These are phyloP conservation scores for Xanthoparmelia taractica DNA, from an alignment of 495 filamentous ascomycete genomes.

Conservation along the genomic window DNA sequence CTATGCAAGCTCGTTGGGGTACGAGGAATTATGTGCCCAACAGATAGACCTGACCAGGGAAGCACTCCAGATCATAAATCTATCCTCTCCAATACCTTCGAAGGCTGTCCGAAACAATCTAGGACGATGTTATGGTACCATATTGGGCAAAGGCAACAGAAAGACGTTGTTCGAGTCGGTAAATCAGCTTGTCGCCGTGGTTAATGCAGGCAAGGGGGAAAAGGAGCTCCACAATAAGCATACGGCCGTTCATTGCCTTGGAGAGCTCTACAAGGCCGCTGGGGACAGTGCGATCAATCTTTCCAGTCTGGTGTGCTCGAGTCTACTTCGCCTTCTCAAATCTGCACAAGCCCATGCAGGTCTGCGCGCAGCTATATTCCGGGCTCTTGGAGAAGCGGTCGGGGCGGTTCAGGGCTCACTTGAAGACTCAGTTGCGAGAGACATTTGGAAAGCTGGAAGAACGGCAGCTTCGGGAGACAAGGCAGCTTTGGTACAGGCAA, in stretches of 20 bases:
- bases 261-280: slow-evolving; percentile 78
- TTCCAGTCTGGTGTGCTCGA: slow-evolving; percentile 62
- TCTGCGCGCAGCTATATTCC: slow-evolving; percentile 73
- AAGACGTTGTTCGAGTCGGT: slow-evolving; percentile 90
- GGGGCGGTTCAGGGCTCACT: slow-evolving; percentile 63
- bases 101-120: slow-evolving; percentile 83
- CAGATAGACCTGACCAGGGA: slow-evolving; percentile 86
- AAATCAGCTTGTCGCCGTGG: slow-evolving; percentile 71
- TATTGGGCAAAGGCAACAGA: slow-evolving; percentile 81
- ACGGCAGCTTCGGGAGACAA: slow-evolving; percentile 72
- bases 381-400: slow-evolving; percentile 66
- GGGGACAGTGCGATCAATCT: slow-evolving; percentile 89
- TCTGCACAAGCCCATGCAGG: slow-evolving; percentile 71
- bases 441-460: slow-evolving; percentile 88
- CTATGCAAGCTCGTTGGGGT: slow-evolving; percentile 64
- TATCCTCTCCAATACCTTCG: slow-evolving; percentile 78
- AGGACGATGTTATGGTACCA: slow-evolving; percentile 71
- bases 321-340: slow-evolving; percentile 73
- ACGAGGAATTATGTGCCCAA: slow-evolving; percentile 73
- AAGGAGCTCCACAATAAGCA: slow-evolving; percentile 69
- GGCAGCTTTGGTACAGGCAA: slow-evolving; percentile 68
- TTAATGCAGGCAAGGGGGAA: slow-evolving; percentile 72
- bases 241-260: slow-evolving; percentile 82
- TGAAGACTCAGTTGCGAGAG: slow-evolving; percentile 78
- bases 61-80: slow-evolving; percentile 80